Conservation (phyloP, 2,329 filamentous ascomycete species). For the Periglandula ipomoeae region DNA sequence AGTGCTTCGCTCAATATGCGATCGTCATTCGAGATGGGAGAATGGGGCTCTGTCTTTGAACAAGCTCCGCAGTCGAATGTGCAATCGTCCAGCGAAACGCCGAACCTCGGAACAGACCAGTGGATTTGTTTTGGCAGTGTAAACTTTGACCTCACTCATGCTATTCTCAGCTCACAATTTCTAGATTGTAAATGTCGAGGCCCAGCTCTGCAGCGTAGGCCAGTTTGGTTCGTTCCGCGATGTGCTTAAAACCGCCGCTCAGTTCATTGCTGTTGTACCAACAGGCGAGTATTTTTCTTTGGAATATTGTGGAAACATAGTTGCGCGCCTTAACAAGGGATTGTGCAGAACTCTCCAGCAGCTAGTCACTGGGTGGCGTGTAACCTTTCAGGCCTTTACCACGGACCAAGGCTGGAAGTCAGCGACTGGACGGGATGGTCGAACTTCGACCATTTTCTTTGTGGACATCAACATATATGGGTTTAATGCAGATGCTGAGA, state of each 20-base stretch:
- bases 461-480: constrained; percentile 4
- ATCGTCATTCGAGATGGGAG: not conserved
- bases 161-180: not conserved
- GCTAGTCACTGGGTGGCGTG: not conserved
- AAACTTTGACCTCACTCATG: not conserved
- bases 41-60: not conserved
- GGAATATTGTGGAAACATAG: not conserved
- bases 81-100: not conserved
- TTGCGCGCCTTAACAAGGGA: constrained; percentile 1
- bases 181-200: not conserved
- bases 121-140: not conserved
- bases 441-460: not conserved
- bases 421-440: not conserved
- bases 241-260: not conserved
- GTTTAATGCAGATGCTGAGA: not conserved
- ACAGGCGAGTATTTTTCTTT: constrained; percentile 3
- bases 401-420: not conserved
- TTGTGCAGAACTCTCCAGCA: not conserved
- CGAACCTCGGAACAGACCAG: not conserved
- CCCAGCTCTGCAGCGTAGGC: not conserved
- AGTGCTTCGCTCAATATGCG: not conserved
- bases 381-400: not conserved
- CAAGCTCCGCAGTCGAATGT: not conserved
- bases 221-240: not conserved
- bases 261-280: not conserved